A percentile compares a stretch with the other conserved stretches of the same genome.
Evolutionary conservation across 495 filamentous ascomycete species (phyloP).

Genomic region (Podospora comata): DNA sequence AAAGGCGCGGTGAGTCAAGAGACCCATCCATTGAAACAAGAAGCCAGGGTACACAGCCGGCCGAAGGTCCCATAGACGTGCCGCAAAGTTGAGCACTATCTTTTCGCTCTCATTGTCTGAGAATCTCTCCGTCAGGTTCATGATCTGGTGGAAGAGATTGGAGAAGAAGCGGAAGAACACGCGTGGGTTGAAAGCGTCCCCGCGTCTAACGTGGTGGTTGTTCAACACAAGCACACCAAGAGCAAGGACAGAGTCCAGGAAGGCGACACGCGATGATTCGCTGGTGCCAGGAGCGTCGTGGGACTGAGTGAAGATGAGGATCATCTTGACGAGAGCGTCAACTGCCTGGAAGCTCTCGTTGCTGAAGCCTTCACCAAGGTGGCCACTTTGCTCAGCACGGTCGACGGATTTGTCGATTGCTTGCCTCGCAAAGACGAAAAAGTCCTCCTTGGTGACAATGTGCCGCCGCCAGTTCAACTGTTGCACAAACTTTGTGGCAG

Average conservation of each 20-base stretch:
- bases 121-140: constrained; percentile 34
- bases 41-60: constrained; percentile 78
- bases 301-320: constrained; percentile 68
- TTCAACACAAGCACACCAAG: constrained; percentile 77
- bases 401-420: constrained; percentile 77
- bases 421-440: constrained; percentile 71
- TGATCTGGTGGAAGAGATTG: constrained; percentile 67
- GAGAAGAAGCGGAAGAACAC: constrained; percentile 93
- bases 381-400: constrained; percentile 64
- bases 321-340: constrained; percentile 85
- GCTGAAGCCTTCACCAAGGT: constrained; percentile 53
- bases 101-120: constrained; percentile 58
- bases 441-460: constrained; percentile 68
- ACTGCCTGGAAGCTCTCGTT: constrained; percentile 70
- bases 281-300: constrained; percentile 51
- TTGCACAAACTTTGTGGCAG: constrained; percentile 71
- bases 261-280: constrained; percentile 52
- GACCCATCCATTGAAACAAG: constrained; percentile 74
- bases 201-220: constrained; percentile 76
- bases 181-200: constrained; percentile 78
- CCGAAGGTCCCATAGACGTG: constrained; percentile 69
- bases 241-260: constrained; percentile 71
- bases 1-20: constrained; percentile 83
- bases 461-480: constrained; percentile 74
- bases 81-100: constrained; percentile 68